Conservation (phyloP, 441 rosid species). For the Arabidopsis hybrid region DNA sequence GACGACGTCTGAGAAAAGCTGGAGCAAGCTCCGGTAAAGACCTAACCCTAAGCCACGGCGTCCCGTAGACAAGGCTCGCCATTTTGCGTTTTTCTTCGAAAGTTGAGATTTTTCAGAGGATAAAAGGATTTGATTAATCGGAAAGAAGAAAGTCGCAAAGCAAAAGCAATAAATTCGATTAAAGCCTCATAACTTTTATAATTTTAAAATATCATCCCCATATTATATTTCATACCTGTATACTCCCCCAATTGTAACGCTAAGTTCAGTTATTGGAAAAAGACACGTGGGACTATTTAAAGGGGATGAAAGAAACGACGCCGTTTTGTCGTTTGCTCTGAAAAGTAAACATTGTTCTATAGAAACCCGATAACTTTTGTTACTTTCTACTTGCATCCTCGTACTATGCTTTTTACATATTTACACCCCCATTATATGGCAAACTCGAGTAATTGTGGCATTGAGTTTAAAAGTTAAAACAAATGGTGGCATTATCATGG, state of each 20-base stretch:
- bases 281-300: background rate
- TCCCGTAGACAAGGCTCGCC: slow-evolving; percentile 48
- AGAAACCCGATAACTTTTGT: background rate
- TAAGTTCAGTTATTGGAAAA: background rate
- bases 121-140: slow-evolving; percentile 6
- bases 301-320: background rate
- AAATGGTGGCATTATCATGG: slow-evolving; percentile 2
- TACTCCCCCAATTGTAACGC: background rate
- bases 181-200: background rate
- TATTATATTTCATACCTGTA: background rate
- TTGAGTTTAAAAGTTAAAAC: background rate
- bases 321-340: background rate
- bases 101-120: slow-evolving; percentile 7
- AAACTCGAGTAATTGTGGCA: background rate
- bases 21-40: slow-evolving; percentile 50
- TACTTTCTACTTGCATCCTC: background rate
- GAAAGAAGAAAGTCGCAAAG: slow-evolving; percentile 7
- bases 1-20: slow-evolving; percentile 39
- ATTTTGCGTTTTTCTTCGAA: slow-evolving; percentile 25
- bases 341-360: background rate
- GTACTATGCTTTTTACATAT: background rate
- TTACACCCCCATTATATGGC: background rate
- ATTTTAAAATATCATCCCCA: background rate
- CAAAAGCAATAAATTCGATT: background rate
- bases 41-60: slow-evolving; percentile 55